phyloP scores from a whole-genome alignment of 305 asterid genomes.

The Withania somnifera region DNA sequence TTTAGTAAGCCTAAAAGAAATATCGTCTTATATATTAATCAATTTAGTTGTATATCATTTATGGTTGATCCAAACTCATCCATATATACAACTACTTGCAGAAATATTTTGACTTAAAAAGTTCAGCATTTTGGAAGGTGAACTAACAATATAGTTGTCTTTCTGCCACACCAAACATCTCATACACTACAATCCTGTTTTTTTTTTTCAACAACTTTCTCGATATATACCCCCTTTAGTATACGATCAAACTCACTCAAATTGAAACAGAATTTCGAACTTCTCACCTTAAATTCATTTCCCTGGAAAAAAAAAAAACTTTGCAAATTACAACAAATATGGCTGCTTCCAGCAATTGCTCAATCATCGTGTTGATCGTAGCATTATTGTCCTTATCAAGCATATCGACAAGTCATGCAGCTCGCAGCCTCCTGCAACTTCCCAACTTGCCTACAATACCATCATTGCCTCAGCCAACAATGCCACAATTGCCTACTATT shows the following conservation, averaged over 20 bases:
- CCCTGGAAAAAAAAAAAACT: too few species aligned
- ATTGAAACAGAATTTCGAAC: not conserved
- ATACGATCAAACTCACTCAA: not conserved
- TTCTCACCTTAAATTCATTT: too few species aligned
- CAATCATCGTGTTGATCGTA: not conserved
- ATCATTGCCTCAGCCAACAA: constrained; percentile 4
- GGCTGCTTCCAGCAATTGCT: not conserved
- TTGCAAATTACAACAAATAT: too few species aligned
- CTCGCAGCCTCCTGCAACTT: not conserved
- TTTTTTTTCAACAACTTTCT: too few species aligned
- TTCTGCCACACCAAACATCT: not conserved
- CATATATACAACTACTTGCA: too few species aligned
- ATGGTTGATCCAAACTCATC: not conserved
- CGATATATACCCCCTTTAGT: not conserved
- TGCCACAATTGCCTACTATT: constrained; percentile 5
- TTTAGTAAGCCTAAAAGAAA: too few species aligned
- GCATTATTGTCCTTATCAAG: not conserved
- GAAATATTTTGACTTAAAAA: too few species aligned
- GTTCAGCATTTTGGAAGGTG: not conserved
- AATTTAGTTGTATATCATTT: too few species aligned
- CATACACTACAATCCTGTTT: not conserved
- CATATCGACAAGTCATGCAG: not conserved
- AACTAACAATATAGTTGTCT: not conserved
- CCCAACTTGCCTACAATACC: constrained; percentile 7
- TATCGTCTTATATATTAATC: too few species aligned